A percentile compares a stretch with the other conserved stretches of the same genome.
phyloP scores from a whole-genome alignment of 1,139 yeast species.

The Hansenula lynferdii region DNA sequence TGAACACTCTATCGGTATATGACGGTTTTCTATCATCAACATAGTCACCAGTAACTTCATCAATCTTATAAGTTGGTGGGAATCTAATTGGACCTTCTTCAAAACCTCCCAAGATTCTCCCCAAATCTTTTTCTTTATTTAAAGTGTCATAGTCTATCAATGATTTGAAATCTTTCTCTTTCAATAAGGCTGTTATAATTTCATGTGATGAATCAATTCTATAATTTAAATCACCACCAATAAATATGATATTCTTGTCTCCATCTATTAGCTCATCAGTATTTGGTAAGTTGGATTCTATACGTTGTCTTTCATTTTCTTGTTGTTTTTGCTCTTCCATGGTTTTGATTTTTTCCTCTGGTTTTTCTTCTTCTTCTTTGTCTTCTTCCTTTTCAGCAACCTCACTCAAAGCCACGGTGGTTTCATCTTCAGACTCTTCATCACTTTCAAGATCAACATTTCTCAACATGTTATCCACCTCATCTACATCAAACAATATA shows the following conservation, averaged over 20 bases:
- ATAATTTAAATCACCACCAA: slow-evolving; percentile 77
- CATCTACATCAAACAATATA: slow-evolving; percentile 18
- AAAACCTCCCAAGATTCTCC: slow-evolving; percentile 56
- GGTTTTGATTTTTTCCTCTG: neutral
- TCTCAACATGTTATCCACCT: slow-evolving; percentile 17
- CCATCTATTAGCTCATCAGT: slow-evolving; percentile 7
- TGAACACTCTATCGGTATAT: slow-evolving; percentile 70
- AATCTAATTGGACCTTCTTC: slow-evolving; percentile 61
- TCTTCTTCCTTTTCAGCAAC: neutral
- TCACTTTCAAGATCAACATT: slow-evolving; percentile 25
- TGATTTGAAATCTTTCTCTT: slow-evolving; percentile 37
- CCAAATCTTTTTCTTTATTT: slow-evolving; percentile 43
- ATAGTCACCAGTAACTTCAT: slow-evolving; percentile 38
- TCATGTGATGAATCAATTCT: slow-evolving; percentile 45
- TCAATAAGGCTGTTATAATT: slow-evolving; percentile 36
- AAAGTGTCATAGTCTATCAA: slow-evolving; percentile 56
- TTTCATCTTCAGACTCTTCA: slow-evolving; percentile 26
- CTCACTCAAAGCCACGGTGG: neutral
- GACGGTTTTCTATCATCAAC: slow-evolving; percentile 67
- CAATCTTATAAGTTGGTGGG: slow-evolving; percentile 67
- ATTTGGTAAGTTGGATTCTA: neutral
- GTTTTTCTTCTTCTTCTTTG: slow-evolving; percentile 1
- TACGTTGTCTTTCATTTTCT: neutral
- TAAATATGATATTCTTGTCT: slow-evolving; percentile 35
- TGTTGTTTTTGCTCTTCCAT: neutral